Evolutionary conservation across 306 rosid species (phyloP), one percentile per base, ranked within the genome.

Genomic region (Acacia crassicarpa): DNA sequence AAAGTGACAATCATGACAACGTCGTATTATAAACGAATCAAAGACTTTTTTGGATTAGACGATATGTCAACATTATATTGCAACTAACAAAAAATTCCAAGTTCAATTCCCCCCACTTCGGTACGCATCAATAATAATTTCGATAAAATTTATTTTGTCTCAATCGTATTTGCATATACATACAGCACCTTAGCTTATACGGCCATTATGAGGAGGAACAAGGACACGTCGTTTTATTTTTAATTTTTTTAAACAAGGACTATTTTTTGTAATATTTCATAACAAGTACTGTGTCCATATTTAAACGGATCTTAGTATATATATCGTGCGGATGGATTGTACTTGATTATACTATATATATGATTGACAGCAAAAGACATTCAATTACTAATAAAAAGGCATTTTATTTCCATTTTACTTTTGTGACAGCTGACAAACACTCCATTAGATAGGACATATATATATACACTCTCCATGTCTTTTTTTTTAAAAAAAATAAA

Each of bases 1-100:
- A 14, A 13, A 71, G 75, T 23, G 58, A 71, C 58, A 44, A 25
- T 32, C 6, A 45, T 43, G 74, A 22, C 7, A 41, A 40, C 17
- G 32, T 1, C 25, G 30, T 10, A 22, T 71, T 10, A 22, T 45
- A 56, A n/a, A 1, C 30, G 27, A 44, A 71, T 22, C 40, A 6
- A 2, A 71, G 75, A 71, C 58, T 23, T 43, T 40, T 12, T 11
- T 11, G 15, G 75, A 70, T n/a, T n/a, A 45, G 15, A 71, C 13
- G 75, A 25, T 38, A 38, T 15, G 75, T 45, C 58, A 23, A 71
- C 58, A 45, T n/a, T n/a, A n/a, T n/a, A n/a, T 71, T 71, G 77
- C 63, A 73, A 51, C 62, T 19, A 74, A 53, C 65, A 51, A 20
- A 45, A 53, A 51, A 8, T 19, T 74, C 30, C 30, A 32, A 48